Evolutionary conservation across 163 green algal species (phyloP).

Genomic region (Prototheca wickerhamii): DNA sequence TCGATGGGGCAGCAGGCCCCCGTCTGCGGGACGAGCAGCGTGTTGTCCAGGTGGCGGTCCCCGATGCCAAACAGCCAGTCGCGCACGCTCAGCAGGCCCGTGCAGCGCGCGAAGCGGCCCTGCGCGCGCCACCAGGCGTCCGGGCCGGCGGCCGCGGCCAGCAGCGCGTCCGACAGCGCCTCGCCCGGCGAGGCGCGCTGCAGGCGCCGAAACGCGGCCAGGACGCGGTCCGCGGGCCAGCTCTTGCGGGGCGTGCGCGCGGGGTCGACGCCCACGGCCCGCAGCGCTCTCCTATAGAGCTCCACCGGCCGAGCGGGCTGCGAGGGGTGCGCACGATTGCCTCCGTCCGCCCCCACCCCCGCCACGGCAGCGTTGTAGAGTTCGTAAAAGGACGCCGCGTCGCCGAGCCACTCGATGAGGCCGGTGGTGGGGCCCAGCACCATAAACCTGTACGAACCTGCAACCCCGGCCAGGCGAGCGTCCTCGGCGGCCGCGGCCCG

Average conservation of each 20-base stretch:
- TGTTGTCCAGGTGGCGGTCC: constrained; percentile 86
- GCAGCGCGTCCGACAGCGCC: background rate
- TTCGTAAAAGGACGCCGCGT: no score
- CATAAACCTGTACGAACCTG: no score
- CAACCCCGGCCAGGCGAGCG: no score
- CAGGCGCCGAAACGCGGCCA: background rate
- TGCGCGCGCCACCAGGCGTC: background rate
- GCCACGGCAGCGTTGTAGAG: no score
- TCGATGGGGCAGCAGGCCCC: constrained; percentile 68
- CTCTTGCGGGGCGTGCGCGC: no score
- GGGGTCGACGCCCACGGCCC: background rate
- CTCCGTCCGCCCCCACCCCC: no score
- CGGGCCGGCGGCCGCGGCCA: background rate
- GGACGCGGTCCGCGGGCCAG: background rate
- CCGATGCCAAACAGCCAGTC: constrained; percentile 78
- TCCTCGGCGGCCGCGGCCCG: no score
- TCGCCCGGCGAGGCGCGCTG: background rate
- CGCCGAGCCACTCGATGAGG: no score
- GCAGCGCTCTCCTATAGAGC: background rate
- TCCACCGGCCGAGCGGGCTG: no score
- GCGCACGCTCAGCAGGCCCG: constrained; percentile 5
- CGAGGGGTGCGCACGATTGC: no score
- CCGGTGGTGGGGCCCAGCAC: no score
- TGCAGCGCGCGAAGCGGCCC: background rate
- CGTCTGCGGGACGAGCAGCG: constrained; percentile 57